Evolutionary conservation across 108 stramenopile species (phyloP).

Genomic region (Nannochloropsis gaditana): DNA sequence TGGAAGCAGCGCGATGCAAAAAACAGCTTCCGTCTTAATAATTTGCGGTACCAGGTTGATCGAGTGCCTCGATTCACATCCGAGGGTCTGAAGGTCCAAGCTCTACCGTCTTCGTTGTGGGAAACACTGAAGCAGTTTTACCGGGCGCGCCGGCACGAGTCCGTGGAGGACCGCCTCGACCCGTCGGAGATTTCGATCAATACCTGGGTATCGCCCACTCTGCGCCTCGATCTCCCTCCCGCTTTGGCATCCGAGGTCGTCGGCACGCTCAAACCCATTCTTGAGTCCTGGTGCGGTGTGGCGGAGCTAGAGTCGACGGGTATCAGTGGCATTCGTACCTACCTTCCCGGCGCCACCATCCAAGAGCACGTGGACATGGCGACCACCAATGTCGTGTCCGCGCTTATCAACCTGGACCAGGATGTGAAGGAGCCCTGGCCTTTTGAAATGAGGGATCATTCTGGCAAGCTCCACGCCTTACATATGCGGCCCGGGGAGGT

Average conservation of each 20-base stretch:
- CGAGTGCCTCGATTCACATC: background rate
- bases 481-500: background rate
- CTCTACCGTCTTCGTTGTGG: background rate
- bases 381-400: background rate
- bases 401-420: conserved; percentile 3
- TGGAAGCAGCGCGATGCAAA: background rate
- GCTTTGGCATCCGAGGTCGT: background rate
- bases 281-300: background rate
- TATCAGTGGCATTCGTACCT: background rate
- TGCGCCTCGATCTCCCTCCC: conserved; percentile 12
- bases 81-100: background rate
- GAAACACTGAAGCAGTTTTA: background rate
- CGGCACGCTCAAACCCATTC: background rate
- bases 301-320: conserved; percentile 3
- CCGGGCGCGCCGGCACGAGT: conserved; percentile 15
- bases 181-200: background rate
- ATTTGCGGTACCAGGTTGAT: background rate
- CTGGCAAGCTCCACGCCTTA: background rate
- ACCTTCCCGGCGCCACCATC: background rate
- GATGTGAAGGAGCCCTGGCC: background rate
- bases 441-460: conserved; percentile 18
- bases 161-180: conserved; percentile 8
- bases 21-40: background rate
- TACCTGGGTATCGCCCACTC: background rate
- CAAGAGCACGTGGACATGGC: background rate